Evolutionary conservation across 768 basidiomycete species (phyloP).

Genomic region (Boletus pseudo-olivaceus): DNA sequence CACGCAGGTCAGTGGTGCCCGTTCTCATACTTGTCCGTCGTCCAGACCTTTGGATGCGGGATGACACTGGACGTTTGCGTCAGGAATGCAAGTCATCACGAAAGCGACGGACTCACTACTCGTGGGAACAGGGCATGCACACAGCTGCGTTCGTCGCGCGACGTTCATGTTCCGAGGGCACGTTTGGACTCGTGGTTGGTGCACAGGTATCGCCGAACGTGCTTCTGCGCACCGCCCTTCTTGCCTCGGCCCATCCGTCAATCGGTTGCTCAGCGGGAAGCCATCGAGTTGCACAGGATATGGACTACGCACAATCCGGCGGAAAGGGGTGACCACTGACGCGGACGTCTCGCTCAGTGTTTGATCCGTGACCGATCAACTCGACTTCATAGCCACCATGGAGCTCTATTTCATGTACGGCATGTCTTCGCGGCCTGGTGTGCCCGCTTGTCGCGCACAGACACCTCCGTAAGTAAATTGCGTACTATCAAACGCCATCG

Average conservation of each 20-base stretch:
- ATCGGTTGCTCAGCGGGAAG: neutral
- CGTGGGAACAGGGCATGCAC: neutral
- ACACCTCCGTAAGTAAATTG: neutral
- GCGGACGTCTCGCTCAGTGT: neutral
- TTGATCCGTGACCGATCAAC: conserved; percentile 11
- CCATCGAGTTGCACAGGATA: neutral
- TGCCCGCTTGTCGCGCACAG: conserved; percentile 5
- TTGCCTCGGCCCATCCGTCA: neutral
- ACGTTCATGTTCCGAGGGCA: too few species aligned
- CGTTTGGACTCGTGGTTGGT: neutral
- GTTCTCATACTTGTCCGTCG: neutral
- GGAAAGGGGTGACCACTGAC: neutral
- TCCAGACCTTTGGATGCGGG: neutral
- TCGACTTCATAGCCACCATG: neutral
- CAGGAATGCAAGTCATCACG: neutral
- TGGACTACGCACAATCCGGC: neutral
- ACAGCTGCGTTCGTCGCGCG: neutral
- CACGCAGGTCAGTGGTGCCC: conserved; percentile 15
- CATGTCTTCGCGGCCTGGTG: neutral
- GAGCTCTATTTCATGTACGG: neutral
- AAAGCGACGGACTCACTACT: neutral
- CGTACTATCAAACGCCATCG: neutral
- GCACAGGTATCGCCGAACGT: neutral
- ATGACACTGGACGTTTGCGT: neutral
- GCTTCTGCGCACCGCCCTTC: neutral